Conservation (phyloP, 2,329 filamentous ascomycete species). For the Trichoderma endophyticum region DNA sequence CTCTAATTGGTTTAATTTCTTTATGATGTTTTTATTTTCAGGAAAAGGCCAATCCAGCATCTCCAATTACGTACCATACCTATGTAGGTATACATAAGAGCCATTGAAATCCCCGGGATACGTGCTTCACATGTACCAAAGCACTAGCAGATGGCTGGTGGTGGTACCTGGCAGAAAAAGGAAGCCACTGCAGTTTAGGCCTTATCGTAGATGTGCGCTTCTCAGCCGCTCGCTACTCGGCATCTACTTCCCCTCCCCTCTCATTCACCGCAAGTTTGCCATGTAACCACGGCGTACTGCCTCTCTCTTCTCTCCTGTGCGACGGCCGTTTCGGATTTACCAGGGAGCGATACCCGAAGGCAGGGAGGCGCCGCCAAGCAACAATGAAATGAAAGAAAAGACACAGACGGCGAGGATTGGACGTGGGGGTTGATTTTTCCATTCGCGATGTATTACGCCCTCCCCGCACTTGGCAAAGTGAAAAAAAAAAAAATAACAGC, state of each 20-base stretch:
- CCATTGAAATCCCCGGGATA: no score
- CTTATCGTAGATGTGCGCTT: not conserved
- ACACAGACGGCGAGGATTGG: not conserved
- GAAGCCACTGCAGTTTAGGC: not conserved
- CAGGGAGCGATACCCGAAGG: not conserved
- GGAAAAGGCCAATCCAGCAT: not conserved
- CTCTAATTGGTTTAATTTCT: no score
- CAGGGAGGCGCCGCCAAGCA: conserved; percentile 9
- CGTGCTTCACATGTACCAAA: not conserved
- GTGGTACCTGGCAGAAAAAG: not conserved
- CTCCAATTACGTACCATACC: not conserved
- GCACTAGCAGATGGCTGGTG: not conserved
- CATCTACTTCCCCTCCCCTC: conserved; percentile 2
- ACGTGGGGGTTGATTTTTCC: not conserved
- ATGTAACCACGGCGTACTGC: conserved; percentile 11
- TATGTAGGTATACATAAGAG: not conserved
- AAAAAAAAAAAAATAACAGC: not conserved
- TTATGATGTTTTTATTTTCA: not conserved
- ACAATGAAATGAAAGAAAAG: conserved; percentile 1
- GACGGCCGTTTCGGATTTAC: conserved; percentile 2
- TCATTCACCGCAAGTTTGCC: conserved; percentile 17
- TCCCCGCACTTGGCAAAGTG: not conserved
- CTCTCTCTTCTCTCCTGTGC: not conserved
- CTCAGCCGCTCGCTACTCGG: not conserved
- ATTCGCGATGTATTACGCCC: not conserved